A percentile compares a stretch with the other conserved stretches of the same genome.
These are phyloP conservation scores for Scedosporium apiospermum DNA, from an alignment of 2,329 filamentous ascomycete species.

Conservation along the genomic window DNA sequence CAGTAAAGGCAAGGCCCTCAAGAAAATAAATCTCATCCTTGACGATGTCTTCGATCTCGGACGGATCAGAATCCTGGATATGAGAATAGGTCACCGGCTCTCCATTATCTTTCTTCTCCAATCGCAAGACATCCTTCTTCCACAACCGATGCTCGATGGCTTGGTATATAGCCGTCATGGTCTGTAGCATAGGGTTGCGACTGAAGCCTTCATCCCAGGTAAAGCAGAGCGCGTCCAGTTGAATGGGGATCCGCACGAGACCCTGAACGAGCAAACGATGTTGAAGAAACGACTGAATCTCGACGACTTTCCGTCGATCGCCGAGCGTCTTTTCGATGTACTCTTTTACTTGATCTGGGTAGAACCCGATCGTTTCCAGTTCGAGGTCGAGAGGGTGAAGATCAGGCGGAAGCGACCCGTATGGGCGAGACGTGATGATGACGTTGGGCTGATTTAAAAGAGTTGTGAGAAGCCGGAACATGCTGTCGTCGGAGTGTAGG, in stretches of 20 bases:
- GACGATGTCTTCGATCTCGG: conserved; percentile 6
- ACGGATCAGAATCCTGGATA: neutral
- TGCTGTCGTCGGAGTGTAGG: conserved; percentile 7
- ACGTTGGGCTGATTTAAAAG: conserved; percentile 24
- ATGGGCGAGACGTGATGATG: conserved; percentile 30
- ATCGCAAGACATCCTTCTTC: conserved; percentile 25
- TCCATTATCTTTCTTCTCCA: conserved; percentile 15
- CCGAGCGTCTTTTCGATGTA: conserved; percentile 18
- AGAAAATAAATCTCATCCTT: conserved; percentile 15
- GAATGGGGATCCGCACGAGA: conserved; percentile 32
- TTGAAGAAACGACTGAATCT: conserved; percentile 23
- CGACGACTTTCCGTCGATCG: conserved; percentile 7
- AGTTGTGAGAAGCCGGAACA: conserved; percentile 15
- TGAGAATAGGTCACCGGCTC: neutral
- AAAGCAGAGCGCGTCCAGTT: conserved; percentile 32
- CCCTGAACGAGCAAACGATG: conserved; percentile 20
- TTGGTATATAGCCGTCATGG: conserved; percentile 26
- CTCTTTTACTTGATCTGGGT: conserved; percentile 20
- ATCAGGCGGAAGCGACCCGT: conserved; percentile 8
- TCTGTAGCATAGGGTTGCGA: conserved; percentile 13
- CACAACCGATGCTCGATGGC: conserved; percentile 25
- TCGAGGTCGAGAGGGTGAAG: conserved; percentile 21
- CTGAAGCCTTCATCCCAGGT: conserved; percentile 19
- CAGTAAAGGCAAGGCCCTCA: conserved; percentile 24
- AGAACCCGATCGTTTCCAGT: conserved; percentile 30